Evolutionary conservation across 108 stramenopile species (phyloP), one percentile per base, ranked within the genome.

Genomic region (Pseudonitzschia multistriata): DNA sequence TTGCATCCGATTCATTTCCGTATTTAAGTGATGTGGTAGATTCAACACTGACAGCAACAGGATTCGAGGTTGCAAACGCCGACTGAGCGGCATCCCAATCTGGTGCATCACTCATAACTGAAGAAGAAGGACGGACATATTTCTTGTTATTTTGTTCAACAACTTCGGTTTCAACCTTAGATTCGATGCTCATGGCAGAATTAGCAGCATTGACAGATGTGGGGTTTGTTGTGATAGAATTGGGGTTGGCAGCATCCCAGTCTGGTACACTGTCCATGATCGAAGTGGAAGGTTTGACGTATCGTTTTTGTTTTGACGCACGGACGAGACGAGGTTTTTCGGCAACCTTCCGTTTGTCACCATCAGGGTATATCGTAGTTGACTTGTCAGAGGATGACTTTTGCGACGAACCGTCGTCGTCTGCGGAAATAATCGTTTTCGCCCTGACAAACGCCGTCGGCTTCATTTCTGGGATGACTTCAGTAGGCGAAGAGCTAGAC

Each of bases 241-340:
- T 36, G 17, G 57, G 57, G n/a, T 59, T 33, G 3, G 34, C 31
- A 14, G 35, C 34, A 59, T 59, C 57, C 57, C 57, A 59, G n/a
- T 59, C 33, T 35, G 29, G 29, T 4, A 29, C 57, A 59, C n/a
- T 8, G 14, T 59, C 33, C 57, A 59, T 59, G 5, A 29, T n/a
- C 29, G 57, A 59, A 59, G 57, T 36, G 7, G 57, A 59, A 59
- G 57, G 0, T 17, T 59, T 59, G 31, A 59, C 57, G 28, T 59
- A 59, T n/a, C 57, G 57, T n/a, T 36, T 59, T 35, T 59, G 15
- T 34, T 33, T 30, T 5, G 57, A 36, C 8, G 57, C 57, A 59
- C 57, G 57, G 31, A 59, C 57, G 7, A 59, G 57, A 59, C 57
- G 57, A 36, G 31, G 57, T 34, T 33, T 2, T 13, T 59, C 21